Conservation (phyloP, 805 yeast genomes). For the Millerozyma acaciae region DNA sequence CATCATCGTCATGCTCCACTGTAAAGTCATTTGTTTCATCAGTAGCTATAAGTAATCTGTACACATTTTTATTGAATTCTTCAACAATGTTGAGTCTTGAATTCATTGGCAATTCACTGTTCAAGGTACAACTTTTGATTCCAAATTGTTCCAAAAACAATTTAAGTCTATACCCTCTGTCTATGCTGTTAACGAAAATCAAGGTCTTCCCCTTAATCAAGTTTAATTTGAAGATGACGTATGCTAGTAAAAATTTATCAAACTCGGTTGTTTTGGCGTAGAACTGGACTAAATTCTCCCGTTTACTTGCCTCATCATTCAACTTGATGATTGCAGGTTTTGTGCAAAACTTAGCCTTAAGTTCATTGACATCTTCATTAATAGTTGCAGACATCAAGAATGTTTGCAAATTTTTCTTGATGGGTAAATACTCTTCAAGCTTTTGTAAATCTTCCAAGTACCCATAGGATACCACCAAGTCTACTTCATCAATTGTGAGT, state of each 20-base stretch:
- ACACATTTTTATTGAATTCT: slow-evolving; percentile 87
- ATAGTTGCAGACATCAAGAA: slow-evolving; percentile 96
- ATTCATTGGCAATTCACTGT: slow-evolving; percentile 88
- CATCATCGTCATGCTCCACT: slow-evolving; percentile 47
- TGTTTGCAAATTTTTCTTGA: slow-evolving; percentile 74
- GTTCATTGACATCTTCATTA: slow-evolving; percentile 74
- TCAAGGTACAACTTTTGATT: slow-evolving; percentile 78
- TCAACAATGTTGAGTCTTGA: slow-evolving; percentile 94
- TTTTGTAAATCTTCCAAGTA: slow-evolving; percentile 77
- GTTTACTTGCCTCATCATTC: slow-evolving; percentile 61
- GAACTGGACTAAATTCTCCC: slow-evolving; percentile 71
- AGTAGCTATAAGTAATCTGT: slow-evolving; percentile 86
- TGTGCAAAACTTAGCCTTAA: slow-evolving; percentile 77
- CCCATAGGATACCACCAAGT: slow-evolving; percentile 84
- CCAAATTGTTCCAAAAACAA: slow-evolving; percentile 94
- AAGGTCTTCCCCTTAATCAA: slow-evolving; percentile 88
- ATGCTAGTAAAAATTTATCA: slow-evolving; percentile 86
- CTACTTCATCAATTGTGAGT: slow-evolving; percentile 93
- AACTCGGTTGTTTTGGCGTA: slow-evolving; percentile 83
- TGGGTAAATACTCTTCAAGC: slow-evolving; percentile 62
- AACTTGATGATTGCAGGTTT: slow-evolving; percentile 78
- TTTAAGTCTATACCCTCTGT: slow-evolving; percentile 90
- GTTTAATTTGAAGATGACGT: slow-evolving; percentile 85
- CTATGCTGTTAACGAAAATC: slow-evolving; percentile 88
- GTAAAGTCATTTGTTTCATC: slow-evolving; percentile 74